Percentiles rank a stretch among this genome's conserved stretches.
Conservation (phyloP, 2,329 filamentous ascomycete species). For the Chaetomiaceae sp. region DNA sequence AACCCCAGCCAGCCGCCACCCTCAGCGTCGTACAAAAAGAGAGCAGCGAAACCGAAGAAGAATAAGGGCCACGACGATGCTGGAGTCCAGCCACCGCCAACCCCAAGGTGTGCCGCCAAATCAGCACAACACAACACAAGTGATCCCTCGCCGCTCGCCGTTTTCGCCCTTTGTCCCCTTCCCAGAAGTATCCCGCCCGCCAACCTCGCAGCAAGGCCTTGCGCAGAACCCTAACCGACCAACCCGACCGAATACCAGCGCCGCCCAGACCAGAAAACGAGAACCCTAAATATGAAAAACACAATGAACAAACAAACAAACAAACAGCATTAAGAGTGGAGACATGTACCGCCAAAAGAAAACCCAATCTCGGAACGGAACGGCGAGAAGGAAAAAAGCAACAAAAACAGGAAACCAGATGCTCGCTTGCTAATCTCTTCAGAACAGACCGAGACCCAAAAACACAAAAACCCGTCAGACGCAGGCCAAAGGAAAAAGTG, state of each 20-base stretch:
- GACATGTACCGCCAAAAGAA: conserved; percentile 18
- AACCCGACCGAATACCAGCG: conserved; percentile 19
- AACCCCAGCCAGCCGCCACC: background rate
- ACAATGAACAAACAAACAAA: conserved; percentile 26
- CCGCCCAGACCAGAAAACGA: conserved; percentile 25
- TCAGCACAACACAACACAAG: conserved; percentile 12
- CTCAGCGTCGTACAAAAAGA: conserved; percentile 10
- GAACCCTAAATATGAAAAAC: too few relatives aligned
- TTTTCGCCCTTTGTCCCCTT: conserved; percentile 21
- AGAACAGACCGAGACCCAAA: conserved; percentile 17
- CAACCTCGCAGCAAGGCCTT: conserved; percentile 21
- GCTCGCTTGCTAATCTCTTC: conserved; percentile 29
- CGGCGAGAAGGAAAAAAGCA: conserved; percentile 29
- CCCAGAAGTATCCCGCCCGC: too few relatives aligned
- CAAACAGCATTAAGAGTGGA: conserved; percentile 15
- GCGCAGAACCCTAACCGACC: conserved; percentile 18
- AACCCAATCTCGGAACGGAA: conserved; percentile 22
- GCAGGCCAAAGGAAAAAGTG: conserved; percentile 27
- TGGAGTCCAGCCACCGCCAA: conserved; percentile 6
- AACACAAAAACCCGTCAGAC: conserved; percentile 29
- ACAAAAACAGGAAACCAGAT: too few relatives aligned
- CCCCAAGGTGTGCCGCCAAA: conserved; percentile 5
- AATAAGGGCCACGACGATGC: conserved; percentile 5
- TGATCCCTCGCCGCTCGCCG: conserved; percentile 14
- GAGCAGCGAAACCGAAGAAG: conserved; percentile 17